phyloP scores from a whole-genome alignment of 2,329 filamentous ascomycete species.

The Myriangium duriaei region DNA sequence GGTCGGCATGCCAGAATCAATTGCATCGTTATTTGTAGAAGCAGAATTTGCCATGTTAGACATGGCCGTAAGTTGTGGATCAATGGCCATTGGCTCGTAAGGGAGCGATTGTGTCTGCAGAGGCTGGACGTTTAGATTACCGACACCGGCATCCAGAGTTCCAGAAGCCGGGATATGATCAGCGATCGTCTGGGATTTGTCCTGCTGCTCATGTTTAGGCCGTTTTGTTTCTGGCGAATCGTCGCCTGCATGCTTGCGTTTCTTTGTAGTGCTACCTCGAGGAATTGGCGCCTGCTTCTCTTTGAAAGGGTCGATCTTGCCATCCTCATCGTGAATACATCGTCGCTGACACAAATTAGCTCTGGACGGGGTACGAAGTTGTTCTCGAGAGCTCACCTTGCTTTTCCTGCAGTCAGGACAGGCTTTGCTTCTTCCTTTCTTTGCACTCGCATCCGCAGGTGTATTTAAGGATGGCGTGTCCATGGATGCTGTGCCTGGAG shows the following conservation, averaged over 20 bases:
- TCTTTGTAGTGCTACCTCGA: conserved; percentile 44
- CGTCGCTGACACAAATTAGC: conserved; percentile 38
- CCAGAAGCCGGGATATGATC: conserved; percentile 4
- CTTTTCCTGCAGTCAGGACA: conserved; percentile 55
- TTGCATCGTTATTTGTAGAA: too few species aligned
- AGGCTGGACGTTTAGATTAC: conserved; percentile 2
- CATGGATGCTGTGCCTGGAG: conserved; percentile 11
- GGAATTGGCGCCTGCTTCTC: conserved; percentile 49
- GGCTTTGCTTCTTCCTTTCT: conserved; percentile 43
- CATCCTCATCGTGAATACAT: conserved; percentile 54
- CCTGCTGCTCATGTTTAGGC: conserved; percentile 16
- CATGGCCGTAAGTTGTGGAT: conserved; percentile 5
- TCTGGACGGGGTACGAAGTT: too few species aligned
- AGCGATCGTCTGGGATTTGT: conserved; percentile 4
- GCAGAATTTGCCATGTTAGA: too few species aligned
- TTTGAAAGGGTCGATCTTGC: conserved; percentile 51
- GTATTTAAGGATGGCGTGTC: not conserved
- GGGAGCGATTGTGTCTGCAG: not conserved
- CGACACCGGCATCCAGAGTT: not conserved
- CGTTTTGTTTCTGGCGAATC: conserved; percentile 15
- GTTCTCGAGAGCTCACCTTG: conserved; percentile 52
- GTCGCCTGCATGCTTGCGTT: conserved; percentile 35
- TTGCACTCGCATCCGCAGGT: conserved; percentile 14
- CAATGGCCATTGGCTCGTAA: conserved; percentile 5
- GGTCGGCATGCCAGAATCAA: not conserved